Base-by-base conservation (phyloP, 768 basidiomycete genomes). In the Epithele typhae region DNA sequence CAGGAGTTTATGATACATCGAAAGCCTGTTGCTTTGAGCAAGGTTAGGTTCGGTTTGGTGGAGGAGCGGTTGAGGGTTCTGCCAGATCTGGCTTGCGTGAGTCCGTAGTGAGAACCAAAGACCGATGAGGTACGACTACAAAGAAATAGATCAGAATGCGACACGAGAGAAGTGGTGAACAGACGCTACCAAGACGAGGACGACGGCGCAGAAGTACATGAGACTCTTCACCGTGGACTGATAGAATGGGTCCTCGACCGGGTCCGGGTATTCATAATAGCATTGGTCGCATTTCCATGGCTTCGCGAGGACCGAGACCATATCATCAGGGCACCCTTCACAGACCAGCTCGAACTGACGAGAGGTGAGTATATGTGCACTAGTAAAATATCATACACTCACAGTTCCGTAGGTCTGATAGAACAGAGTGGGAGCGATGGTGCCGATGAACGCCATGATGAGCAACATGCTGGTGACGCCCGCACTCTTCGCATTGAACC, bases 391-490 rank as follows among this genome's bases (percentile, higher is more conserved):
- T 47, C 0, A 12, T 18, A 32, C n/a, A 77, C 92, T 68, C 60
- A 97, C 95, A 54, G 90, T 92, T 42, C 96, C 96, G 64, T 95
- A 99, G 9, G 87, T 93, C 65, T 98, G 94, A 68, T 99, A 99
- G 66, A 99, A 99, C 61, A 99, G 63, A 0, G 96, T 98, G 2
- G 96, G 96, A 0, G 93, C 82, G 48, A 99, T 72, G 1, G 90
- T 91, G 11, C 96, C 96, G 51, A 99, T 95, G 64, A 99, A 91
- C 11, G 96, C 96, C 95, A 98, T 98, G 68, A 99, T 98, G 64
- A 99, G 67, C 91, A 99, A 95, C 73, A 96, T 96, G 63, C 93
- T 96, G 0, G 96, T 99, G 14, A 99, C 96, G 30, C 96, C 91
- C 5, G 96, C 96, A 59, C 89, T 92, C 72, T 92, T 97, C n/a